Base-by-base conservation (phyloP, 2,329 filamentous ascomycete genomes). In the Pseudogymnoascus sp. region DNA sequence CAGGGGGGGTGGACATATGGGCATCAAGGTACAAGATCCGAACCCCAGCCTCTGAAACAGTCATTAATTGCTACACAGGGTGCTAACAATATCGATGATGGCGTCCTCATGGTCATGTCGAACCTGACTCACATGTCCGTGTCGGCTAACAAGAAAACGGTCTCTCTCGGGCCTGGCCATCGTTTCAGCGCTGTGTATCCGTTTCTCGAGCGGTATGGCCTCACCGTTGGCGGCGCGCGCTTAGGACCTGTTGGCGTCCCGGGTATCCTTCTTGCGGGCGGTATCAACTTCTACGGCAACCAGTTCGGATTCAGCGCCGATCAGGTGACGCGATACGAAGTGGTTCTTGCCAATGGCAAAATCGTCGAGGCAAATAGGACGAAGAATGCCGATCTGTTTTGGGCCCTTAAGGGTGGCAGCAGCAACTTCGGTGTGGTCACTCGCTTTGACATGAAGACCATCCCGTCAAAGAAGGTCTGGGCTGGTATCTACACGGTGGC, bases 341-440 rank as follows among this genome's bases (percentile, higher is more conserved):
- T 84, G 28, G 80, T 84, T 3, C 72, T 82, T 1, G 75, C 77
- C 5, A 74, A 77, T 63, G 77, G 79, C 5, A 67, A 71, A 5
- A 73, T 82, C 52, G 69, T 80, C 33, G 75, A 74, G 1, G 80
- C 76, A 1, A 78, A 73, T 18, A 64, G 67, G 3, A 66, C 65
- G 0, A 65, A 70, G 12, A 71, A 83, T 62, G 60, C 73, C 0
- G 80, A 83, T 61, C 71, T 84, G 5, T 82, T 74, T 69, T 73
- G 72, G 64, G 79, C 77, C 0, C 74, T 83, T 5, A 77, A 78
- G 60, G 82, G 81, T 8, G 82, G 82, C 15, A 75, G 77, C 15
- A 81, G 76, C 68, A 82, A 81, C 66, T 82, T 78, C 63, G 81
- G 79, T 52, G 74, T 80, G 60, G 74, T 79, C 13, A 77, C 77